Base-by-base conservation (phyloP, 176 grass and related monocot genomes). In the Paspalum vaginatum region DNA sequence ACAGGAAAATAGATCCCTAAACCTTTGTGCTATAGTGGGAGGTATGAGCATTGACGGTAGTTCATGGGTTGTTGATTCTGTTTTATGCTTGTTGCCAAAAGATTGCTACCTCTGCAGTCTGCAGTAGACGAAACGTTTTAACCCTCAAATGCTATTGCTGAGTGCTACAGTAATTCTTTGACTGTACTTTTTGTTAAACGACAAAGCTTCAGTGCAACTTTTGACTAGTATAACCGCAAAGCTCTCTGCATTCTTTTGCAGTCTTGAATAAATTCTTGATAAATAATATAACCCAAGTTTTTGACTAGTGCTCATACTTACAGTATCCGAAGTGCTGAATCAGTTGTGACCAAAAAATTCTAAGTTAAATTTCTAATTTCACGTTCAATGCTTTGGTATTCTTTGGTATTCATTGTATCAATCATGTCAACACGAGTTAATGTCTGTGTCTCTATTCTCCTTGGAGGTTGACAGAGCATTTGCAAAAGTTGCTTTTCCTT, bases 1-100 rank as follows among this genome's bases (percentile, higher is more conserved):
- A 76, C 90, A 99, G 82, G 86, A 89, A 87, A 99, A 91, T 70
- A 85, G 61, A 83, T 93, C 92, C 9, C 65, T 99, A 39, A 91
- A 95, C 71, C 75, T 95, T 65, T 99, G 95, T 75, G 96, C 96
- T 84, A 93, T 95, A 75, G 84, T 99, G 56, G 92, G 93, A 95
- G 95, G 95, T 98, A 86, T 53, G 81, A 64, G 38, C 73, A 67
- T 18, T 20, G 53, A 57, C 44, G 72, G 38, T 68, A 83, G 48
- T 83, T 87, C 53, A 43, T 65, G 38, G 40, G 25, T 70, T 59
- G 6, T 72, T 58, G 43, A 46, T 77, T 81, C 0, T 52, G 12
- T 78, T 69, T 52, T 69, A 22, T 39, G 48, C 79, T 20, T 65
- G 22, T 22, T 65, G 50, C 5, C 9, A 6, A 65, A 73, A 79